Conservation (phyloP, 2,329 filamentous ascomycete genomes). For the Pyrenophora graminea region DNA sequence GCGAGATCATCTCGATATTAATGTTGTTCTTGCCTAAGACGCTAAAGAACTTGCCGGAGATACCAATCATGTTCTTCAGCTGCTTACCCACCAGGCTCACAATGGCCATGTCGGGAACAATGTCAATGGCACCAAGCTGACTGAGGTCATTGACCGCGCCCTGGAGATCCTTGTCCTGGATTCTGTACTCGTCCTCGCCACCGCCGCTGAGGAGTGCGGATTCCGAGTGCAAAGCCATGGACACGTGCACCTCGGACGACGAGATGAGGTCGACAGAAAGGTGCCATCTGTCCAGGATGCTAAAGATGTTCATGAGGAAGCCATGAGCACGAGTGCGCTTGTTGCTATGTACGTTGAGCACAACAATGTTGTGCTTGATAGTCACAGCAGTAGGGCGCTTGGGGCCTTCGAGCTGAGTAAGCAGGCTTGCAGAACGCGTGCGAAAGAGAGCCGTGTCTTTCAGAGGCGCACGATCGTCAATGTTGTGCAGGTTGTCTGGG, state of each 20-base stretch:
- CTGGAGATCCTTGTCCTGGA: constrained; percentile 53
- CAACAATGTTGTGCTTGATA: constrained; percentile 94
- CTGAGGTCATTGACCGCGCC: constrained; percentile 69
- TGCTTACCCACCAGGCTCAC: constrained; percentile 91
- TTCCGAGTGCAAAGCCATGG: constrained; percentile 90
- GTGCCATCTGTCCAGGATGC: constrained; percentile 81
- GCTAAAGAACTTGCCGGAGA: constrained; percentile 92
- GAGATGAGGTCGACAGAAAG: constrained; percentile 96
- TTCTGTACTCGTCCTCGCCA: constrained; percentile 54
- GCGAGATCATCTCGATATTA: constrained; percentile 99
- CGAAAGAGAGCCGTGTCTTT: constrained; percentile 62
- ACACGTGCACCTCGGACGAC: constrained; percentile 94
- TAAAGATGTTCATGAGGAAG: constrained; percentile 93
- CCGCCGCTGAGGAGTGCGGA: constrained; percentile 57
- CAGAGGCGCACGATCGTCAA: constrained; percentile 59
- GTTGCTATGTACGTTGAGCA: constrained; percentile 98
- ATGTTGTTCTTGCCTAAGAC: constrained; percentile 90
- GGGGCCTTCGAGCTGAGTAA: constrained; percentile 52
- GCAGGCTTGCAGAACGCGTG: constrained; percentile 51
- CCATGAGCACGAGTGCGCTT: constrained; percentile 94
- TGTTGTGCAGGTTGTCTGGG: constrained; percentile 67
- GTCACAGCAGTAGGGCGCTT: constrained; percentile 72
- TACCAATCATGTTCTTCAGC: constrained; percentile 95
- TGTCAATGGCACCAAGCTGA: constrained; percentile 85
- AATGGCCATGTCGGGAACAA: constrained; percentile 92